Evolutionary conservation across 78 protist species (phyloP), one percentile per base, ranked within the genome.

Genomic region (Mastigamoeba balamuthi): DNA sequence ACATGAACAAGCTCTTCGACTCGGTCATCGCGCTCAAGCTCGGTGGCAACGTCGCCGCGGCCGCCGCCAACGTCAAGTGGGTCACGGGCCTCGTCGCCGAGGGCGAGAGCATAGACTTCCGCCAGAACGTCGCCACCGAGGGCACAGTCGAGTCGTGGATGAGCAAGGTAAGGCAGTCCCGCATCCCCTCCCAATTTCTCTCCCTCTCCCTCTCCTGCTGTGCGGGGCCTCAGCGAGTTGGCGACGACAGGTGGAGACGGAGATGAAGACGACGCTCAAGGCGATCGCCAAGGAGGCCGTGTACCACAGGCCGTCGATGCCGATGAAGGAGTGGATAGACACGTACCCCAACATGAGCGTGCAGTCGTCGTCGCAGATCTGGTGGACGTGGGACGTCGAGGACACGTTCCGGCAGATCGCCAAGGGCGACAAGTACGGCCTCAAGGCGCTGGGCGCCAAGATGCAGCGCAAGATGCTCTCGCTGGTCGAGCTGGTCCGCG

Each of bases 331-430:
- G 69, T 94, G 95, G 95, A 43, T 89, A 10, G 5, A 27, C n/a
- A 2, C 1, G n/a, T 63, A 36, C 30, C 76, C 69, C 3, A 94
- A 93, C 38, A 89, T 88, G 95, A 58, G 44, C 52, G 33, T 38
- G 9, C 73, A 77, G 43, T 75, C 74, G 2, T 95, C 85, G 23
- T 48, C 82, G 30, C 91, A 95, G 72, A 83, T 95, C 30, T 95
- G 95, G 95, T 95, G 96, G 96, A 95, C 98, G 17, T 92, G 78
- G 83, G 85, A 89, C 66, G 86, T 88, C 6, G 92, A 91, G 39
- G 92, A 92, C 40, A 85, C 65, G 42, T 95, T 95, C 86, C 38
- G 42, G 7, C 53, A 36, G n/a, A 89, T 92, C 6, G 33, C 44
- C n/a, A 27, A 66, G 37, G 93, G 94, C 25, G 77, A 88, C 71